Evolutionary conservation across 2,329 filamentous ascomycete genomes (phyloP).

Genomic region (Colletotrichum eremochloae): DNA sequence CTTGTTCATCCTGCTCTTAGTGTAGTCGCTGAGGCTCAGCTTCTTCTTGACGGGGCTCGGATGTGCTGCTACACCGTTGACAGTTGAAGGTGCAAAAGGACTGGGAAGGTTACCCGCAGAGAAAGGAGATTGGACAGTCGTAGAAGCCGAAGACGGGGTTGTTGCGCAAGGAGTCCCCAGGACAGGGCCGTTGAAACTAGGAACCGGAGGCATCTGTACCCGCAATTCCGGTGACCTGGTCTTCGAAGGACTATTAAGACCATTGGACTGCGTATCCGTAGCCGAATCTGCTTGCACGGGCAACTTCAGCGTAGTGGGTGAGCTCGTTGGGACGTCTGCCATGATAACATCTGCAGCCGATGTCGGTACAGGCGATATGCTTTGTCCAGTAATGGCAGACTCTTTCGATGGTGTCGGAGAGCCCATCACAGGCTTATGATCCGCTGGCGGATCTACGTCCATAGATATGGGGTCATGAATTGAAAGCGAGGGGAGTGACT

Average conservation of each 20-base stretch:
- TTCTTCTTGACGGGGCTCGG: slow-evolving; percentile 77
- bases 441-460: slow-evolving; percentile 56
- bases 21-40: slow-evolving; percentile 75
- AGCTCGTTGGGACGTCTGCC: slow-evolving; percentile 50
- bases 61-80: slow-evolving; percentile 60
- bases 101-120: slow-evolving; percentile 55
- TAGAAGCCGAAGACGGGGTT: slow-evolving; percentile 63
- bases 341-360: slow-evolving; percentile 46
- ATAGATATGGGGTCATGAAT: slow-evolving; percentile 51
- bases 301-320: slow-evolving; percentile 44
- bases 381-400: slow-evolving; percentile 34
- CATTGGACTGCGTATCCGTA: slow-evolving; percentile 36
- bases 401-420: slow-evolving; percentile 39
- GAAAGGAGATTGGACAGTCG: slow-evolving; percentile 65
- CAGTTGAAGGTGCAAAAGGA: slow-evolving; percentile 57
- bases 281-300: slow-evolving; percentile 2
- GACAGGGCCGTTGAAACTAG: slow-evolving; percentile 60
- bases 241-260: slow-evolving; percentile 36
- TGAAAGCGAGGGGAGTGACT: slow-evolving; percentile 47
- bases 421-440: slow-evolving; percentile 46
- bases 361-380: slow-evolving; percentile 16
- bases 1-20: slow-evolving; percentile 70
- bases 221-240: slow-evolving; percentile 57
- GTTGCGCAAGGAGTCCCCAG: slow-evolving; percentile 52
- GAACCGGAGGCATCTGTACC: slow-evolving; percentile 70